A percentile compares a stretch with the other conserved stretches of the same genome.
phyloP scores from a whole-genome alignment of 305 asterid species.

The Euphrasia arctica region DNA sequence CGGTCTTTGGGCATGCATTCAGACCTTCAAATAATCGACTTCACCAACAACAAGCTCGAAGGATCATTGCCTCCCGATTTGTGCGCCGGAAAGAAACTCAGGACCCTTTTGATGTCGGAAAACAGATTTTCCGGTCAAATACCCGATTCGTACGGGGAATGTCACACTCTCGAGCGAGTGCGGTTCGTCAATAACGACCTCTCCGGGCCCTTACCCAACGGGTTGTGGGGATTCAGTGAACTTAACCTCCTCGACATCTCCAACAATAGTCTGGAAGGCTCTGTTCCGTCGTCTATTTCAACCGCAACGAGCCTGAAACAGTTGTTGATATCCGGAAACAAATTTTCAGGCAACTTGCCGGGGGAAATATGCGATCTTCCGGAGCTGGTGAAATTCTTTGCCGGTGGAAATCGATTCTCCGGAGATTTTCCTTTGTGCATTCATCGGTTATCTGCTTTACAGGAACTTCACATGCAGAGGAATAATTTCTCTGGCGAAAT shows the following conservation, averaged over 20 bases:
- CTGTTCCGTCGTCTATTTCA: constrained; percentile 46
- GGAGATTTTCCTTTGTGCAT: constrained; percentile 69
- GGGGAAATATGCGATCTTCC: constrained; percentile 45
- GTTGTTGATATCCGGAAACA: constrained; percentile 50
- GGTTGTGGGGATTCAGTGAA: constrained; percentile 56
- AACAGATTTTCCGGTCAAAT: constrained; percentile 65
- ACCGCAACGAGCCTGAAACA: constrained; percentile 37
- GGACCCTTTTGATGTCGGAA: constrained; percentile 36
- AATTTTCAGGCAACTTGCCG: constrained; percentile 58
- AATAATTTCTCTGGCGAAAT: constrained; percentile 52
- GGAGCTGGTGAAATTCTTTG: constrained; percentile 44
- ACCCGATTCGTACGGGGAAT: constrained; percentile 65
- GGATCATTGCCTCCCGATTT: constrained; percentile 68
- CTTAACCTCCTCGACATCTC: constrained; percentile 42
- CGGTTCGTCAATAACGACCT: constrained; percentile 52
- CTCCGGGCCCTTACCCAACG: constrained; percentile 52
- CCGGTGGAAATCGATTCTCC: constrained; percentile 53
- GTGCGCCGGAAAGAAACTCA: constrained; percentile 51
- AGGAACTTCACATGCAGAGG: constrained; percentile 52
- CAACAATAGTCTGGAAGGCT: constrained; percentile 58
- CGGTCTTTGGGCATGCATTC: constrained; percentile 55
- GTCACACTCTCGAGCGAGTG: constrained; percentile 46
- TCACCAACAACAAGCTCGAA: constrained; percentile 55
- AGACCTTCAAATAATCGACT: constrained; percentile 55
- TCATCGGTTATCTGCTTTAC: constrained; percentile 37